These are phyloP conservation scores for Lycium barbarum DNA, from an alignment of 257 asterid genomes.

Conservation along the genomic window DNA sequence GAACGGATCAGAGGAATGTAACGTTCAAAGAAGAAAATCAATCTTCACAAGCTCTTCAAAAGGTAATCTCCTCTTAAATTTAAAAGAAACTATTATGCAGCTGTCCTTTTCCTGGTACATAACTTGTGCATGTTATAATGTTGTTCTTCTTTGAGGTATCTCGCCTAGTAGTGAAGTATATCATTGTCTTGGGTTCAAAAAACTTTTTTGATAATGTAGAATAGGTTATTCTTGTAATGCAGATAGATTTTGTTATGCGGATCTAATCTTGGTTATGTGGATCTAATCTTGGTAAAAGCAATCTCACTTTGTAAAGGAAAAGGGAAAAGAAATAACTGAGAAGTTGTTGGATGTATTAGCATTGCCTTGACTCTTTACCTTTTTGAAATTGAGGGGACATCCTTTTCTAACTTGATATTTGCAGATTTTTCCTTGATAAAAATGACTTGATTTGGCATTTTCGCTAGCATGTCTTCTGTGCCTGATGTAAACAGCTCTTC, in stretches of 20 bases:
- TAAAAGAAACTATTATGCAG: conserved; percentile 12
- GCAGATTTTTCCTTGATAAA: not conserved
- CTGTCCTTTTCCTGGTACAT: conserved; percentile 11
- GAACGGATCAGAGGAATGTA: conserved; percentile 31
- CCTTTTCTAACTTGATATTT: not conserved
- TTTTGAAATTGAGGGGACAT: not conserved
- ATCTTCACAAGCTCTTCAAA: conserved; percentile 46
- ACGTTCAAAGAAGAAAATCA: conserved; percentile 45
- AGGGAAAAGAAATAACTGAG: not conserved
- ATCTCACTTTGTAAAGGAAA: not conserved
- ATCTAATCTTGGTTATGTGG: not conserved
- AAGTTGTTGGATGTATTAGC: not conserved
- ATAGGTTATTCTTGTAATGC: conserved; percentile 2
- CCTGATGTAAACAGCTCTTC: not conserved
- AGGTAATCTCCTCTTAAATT: conserved; percentile 43
- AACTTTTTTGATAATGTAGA: not conserved
- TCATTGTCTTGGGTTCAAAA: not conserved
- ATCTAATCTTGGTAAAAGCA: not conserved
- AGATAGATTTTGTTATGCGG: not conserved
- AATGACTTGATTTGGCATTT: not conserved
- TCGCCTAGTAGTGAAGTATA: not conserved
- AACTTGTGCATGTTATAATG: not conserved
- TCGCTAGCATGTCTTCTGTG: not conserved
- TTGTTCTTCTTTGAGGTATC: conserved; percentile 18
- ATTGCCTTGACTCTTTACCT: not conserved